These are phyloP conservation scores for Stachybotrys chartarum DNA, from an alignment of 2,329 filamentous ascomycete genomes.

Conservation along the genomic window DNA sequence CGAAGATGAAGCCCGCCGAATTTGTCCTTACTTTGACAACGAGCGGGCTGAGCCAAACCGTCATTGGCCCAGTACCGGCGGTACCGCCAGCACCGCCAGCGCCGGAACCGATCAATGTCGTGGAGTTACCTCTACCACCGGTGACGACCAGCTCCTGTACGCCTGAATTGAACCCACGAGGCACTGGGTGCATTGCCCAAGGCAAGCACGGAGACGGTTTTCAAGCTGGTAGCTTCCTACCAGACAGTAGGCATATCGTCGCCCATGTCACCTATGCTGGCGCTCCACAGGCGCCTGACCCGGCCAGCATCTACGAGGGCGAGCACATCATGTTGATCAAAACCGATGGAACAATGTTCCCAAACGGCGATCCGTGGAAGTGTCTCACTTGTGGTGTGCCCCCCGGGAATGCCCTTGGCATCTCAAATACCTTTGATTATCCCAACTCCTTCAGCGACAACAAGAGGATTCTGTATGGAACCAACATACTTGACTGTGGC, in stretches of 20 bases:
- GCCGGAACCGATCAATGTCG: slow-evolving; percentile 26
- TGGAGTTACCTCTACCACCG: slow-evolving; percentile 28
- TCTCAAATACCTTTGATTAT: slow-evolving; percentile 22
- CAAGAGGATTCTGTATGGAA: slow-evolving; percentile 23
- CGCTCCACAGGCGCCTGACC: slow-evolving; percentile 27
- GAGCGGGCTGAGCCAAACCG: no score
- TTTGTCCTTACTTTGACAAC: no score
- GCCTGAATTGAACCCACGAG: slow-evolving; percentile 20
- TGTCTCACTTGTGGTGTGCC: slow-evolving; percentile 37
- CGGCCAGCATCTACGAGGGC: slow-evolving; percentile 31
- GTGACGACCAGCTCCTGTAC: slow-evolving; percentile 24
- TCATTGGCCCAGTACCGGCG: no score
- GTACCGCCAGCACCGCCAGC: slow-evolving; percentile 8
- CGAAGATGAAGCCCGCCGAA: no score
- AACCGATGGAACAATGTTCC: slow-evolving; percentile 28
- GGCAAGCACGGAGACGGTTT: neutral
- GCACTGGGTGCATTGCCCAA: slow-evolving; percentile 28
- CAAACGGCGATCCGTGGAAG: slow-evolving; percentile 36
- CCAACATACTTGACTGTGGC: slow-evolving; percentile 30
- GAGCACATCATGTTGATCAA: slow-evolving; percentile 34
- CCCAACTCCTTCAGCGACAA: slow-evolving; percentile 34
- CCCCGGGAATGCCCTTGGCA: slow-evolving; percentile 17
- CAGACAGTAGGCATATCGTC: slow-evolving; percentile 31
- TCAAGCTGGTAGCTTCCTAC: slow-evolving; percentile 1
- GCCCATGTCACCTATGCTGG: slow-evolving; percentile 29